Base-by-base conservation (phyloP, 2,329 filamentous ascomycete species). In the Penicillium sp. region DNA sequence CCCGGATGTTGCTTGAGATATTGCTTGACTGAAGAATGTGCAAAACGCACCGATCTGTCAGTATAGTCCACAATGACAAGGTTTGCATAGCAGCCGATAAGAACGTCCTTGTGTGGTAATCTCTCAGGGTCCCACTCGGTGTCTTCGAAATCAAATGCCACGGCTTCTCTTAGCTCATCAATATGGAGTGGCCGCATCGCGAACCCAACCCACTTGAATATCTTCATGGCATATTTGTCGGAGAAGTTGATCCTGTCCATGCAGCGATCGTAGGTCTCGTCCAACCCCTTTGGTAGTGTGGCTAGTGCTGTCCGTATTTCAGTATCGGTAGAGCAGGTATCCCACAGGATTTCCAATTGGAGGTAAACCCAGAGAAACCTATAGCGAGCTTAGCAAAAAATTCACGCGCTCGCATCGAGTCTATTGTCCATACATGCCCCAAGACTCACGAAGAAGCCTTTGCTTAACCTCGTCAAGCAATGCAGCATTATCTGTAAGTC, bases 331-430 rank as follows among this genome's bases (percentile, higher is more conserved):
- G 60, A 49, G 50, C 67, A 70, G 0, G 58, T 65, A n/a, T 67
- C 60, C 68, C 66, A 70, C 3, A 70, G 62, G 41, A 69, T 67
- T 48, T 70, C 68, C 41, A 69, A 35, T 50, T 69, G 66, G 9
- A 70, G 64, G 55, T 65, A 65, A 3, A 67, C 66, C 66, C 66
- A 70, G n/a, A 67, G 47, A 54, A 69, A 69, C 62, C 67, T 69
- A 56, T 17, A 23, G 11, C 7, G 41, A 11, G 52, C 3, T 67
- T 29, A 69, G 60, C 30, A 13, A 17, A 53, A n/a, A 35, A 9
- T 31, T 9, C 6, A 26, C 26, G 4, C 26, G 26, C 3, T 9
- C 13, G 38, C 0, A 8, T 11, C 2, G 5, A 26, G 45, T 8
- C 17, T 45, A 17, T 8, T 4, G 3, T 19, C 41, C 48, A 38